phyloP scores from a whole-genome alignment of 1,284 basidiomycete genomes.

The Uromyces viciae-fabae region DNA sequence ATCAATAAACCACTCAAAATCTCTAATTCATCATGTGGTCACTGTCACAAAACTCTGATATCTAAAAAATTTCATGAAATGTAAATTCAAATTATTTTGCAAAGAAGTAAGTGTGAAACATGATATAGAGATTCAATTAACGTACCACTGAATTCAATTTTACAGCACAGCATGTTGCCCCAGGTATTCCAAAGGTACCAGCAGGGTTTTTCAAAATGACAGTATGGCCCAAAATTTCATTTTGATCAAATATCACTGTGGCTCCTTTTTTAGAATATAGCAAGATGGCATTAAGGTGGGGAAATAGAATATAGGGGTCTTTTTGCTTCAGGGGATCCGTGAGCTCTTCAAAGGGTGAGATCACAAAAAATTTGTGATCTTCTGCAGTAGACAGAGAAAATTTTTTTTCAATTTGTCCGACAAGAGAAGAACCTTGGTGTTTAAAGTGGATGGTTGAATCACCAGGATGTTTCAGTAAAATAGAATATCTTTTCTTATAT shows the following conservation, averaged over 20 bases:
- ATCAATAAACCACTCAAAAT: no score
- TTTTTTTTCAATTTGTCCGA: conserved; percentile 3
- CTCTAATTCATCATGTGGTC: neutral
- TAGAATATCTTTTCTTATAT: neutral
- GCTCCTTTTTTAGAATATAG: neutral
- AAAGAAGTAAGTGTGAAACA: neutral
- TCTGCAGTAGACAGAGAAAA: conserved; percentile 1
- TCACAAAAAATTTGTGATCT: conserved; percentile 10
- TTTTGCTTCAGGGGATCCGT: neutral
- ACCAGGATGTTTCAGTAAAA: neutral
- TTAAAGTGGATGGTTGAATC: conserved; percentile 10
- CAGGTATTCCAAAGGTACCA: conserved; percentile 23
- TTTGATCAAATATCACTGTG: neutral
- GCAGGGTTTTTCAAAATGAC: conserved; percentile 7
- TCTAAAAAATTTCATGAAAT: neutral
- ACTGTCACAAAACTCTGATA: neutral
- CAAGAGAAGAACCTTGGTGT: neutral
- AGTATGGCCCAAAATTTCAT: conserved; percentile 9
- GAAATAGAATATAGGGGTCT: conserved; percentile 9
- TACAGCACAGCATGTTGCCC: conserved; percentile 14
- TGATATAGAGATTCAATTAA: neutral
- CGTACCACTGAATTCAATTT: conserved; percentile 17
- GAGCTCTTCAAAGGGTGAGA: conserved; percentile 6
- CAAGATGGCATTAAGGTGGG: conserved; percentile 1
- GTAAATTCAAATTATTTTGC: neutral